phyloP scores from a whole-genome alignment of 1,284 basidiomycete genomes.

The Microbotryum violaceum region DNA sequence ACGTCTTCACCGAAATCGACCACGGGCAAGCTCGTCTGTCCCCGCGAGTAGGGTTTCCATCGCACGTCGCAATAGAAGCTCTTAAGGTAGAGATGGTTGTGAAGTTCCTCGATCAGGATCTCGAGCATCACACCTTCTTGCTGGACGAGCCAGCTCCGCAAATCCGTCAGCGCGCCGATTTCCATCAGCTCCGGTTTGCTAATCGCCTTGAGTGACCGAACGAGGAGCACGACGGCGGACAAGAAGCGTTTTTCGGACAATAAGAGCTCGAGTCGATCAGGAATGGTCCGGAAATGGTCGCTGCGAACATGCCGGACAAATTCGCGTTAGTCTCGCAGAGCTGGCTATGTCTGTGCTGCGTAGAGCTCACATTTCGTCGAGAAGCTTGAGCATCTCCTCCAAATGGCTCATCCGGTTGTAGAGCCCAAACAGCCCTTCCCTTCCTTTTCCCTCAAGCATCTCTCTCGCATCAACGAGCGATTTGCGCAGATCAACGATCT shows the following conservation, averaged over 20 bases:
- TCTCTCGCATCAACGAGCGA: constrained; percentile 81
- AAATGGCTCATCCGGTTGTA: constrained; percentile 25
- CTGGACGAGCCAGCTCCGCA: constrained; percentile 72
- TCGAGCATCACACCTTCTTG: constrained; percentile 87
- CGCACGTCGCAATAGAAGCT: constrained; percentile 90
- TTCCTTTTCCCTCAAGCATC: constrained; percentile 27
- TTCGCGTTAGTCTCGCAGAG: background rate
- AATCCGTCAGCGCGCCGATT: constrained; percentile 83
- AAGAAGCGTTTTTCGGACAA: constrained; percentile 92
- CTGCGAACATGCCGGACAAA: constrained; percentile 44
- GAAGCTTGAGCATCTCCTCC: constrained; percentile 67
- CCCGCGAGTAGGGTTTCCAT: constrained; percentile 76
- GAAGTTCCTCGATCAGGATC: constrained; percentile 89
- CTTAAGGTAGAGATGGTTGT: constrained; percentile 96
- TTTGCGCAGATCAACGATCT: constrained; percentile 60
- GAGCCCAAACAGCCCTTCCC: constrained; percentile 28
- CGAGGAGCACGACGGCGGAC: constrained; percentile 79
- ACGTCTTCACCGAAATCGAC: constrained; percentile 54
- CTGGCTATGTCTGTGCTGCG: constrained; percentile 8
- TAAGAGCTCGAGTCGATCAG: constrained; percentile 84
- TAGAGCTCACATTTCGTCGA: constrained; percentile 75
- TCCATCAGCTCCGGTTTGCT: constrained; percentile 88
- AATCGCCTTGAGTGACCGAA: constrained; percentile 80
- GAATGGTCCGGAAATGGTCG: constrained; percentile 81
- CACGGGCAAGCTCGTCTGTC: constrained; percentile 59